These are phyloP conservation scores for Corylus avellana DNA, from an alignment of 306 rosid genomes.

Conservation along the genomic window DNA sequence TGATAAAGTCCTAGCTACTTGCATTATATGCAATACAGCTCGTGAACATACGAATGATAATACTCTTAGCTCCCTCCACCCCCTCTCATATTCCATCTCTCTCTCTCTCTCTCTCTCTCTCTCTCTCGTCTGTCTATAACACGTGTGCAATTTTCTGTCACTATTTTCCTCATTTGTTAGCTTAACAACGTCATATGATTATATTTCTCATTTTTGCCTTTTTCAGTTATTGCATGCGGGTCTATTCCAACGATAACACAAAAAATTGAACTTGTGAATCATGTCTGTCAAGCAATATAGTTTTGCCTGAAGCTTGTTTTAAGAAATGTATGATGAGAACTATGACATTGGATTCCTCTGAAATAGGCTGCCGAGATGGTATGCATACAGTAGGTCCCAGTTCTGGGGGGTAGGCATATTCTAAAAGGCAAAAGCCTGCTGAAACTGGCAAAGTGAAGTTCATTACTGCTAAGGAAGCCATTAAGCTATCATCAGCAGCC, in stretches of 20 bases:
- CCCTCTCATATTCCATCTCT: neutral
- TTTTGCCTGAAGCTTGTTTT: constrained; percentile 6
- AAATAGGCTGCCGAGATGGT: neutral
- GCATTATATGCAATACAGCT: constrained; percentile 42
- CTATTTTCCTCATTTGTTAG: neutral
- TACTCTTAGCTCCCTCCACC: neutral
- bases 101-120: neutral
- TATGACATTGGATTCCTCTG: neutral
- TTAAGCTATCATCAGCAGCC: constrained; percentile 45
- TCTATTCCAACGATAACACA: constrained; percentile 10
- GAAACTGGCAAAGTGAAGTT: constrained; percentile 56
- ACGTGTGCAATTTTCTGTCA: neutral
- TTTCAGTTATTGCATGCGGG: too few species aligned
- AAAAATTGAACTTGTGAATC: constrained; percentile 56
- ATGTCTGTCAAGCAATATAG: constrained; percentile 29
- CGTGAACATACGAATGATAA: constrained; percentile 49
- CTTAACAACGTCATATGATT: neutral
- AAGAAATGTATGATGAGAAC: neutral
- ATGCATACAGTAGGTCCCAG: neutral
- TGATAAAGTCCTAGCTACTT: constrained; percentile 35
- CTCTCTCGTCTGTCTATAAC: neutral
- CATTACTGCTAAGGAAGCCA: constrained; percentile 57
- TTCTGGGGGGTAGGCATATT: constrained; percentile 25
- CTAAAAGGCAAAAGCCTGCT: constrained; percentile 32
- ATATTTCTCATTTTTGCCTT: neutral